Conservation (phyloP, 192 early-diverging fungal species). For the Piromyces sp. region DNA sequence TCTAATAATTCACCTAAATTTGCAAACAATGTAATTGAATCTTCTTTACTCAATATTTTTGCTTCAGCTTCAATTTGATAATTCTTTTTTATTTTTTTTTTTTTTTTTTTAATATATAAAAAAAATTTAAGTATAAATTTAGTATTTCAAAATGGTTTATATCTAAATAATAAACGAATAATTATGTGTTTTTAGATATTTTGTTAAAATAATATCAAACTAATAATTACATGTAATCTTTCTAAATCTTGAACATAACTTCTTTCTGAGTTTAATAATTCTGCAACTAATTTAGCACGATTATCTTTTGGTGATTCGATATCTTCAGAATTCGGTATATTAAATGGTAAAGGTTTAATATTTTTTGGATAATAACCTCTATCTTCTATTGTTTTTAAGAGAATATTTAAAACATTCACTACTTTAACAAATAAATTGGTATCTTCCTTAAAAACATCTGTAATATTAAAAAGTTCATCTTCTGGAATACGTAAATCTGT, state of each 20-base stretch:
- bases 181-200: too few species aligned
- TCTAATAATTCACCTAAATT: conserved; percentile 89
- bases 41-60: conserved; percentile 60
- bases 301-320: conserved; percentile 52
- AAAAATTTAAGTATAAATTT: too few species aligned
- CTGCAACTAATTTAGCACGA: conserved; percentile 68
- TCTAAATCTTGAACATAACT: conserved; percentile 80
- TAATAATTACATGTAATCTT: conserved; percentile 47
- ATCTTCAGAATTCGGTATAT: background rate
- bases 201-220: too few species aligned
- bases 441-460: conserved; percentile 81
- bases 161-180: too few species aligned
- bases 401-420: background rate
- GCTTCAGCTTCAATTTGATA: conserved; percentile 13
- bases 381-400: background rate
- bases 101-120: too few species aligned
- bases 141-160: too few species aligned
- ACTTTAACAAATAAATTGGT: conserved; percentile 95
- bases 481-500: background rate
- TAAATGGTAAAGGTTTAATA: background rate
- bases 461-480: conserved; percentile 52
- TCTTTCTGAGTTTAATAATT: conserved; percentile 84
- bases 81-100: background rate
- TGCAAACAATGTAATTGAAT: conserved; percentile 69
- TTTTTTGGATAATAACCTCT: background rate